Evolutionary conservation across 352 stramenopile genomes (phyloP).

Genomic region (Phytophthora agathidicida): DNA sequence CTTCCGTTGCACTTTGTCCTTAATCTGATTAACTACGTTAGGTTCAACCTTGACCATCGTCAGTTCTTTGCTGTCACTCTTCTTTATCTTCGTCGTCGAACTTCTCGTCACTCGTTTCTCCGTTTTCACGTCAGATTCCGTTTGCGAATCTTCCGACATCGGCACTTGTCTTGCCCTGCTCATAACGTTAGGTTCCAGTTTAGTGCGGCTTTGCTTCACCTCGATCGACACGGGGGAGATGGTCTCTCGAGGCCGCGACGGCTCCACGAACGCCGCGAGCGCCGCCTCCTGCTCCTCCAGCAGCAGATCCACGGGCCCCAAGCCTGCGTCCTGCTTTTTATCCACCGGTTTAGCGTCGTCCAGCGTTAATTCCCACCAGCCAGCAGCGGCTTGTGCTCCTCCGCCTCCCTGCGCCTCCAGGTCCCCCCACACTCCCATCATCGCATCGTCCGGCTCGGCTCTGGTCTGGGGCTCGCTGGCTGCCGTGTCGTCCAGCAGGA

Average conservation of each 20-base stretch:
- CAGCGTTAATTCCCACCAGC: conserved; percentile 29
- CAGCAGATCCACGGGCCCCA: conserved; percentile 17
- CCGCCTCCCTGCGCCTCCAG: conserved; percentile 35
- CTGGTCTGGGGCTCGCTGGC: conserved; percentile 20
- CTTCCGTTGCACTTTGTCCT: conserved; percentile 16
- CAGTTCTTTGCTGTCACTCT: conserved; percentile 1
- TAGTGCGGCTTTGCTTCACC: conserved; percentile 21
- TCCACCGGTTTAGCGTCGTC: conserved; percentile 2
- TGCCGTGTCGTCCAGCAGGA: conserved; percentile 32
- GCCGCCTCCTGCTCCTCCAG: conserved; percentile 32
- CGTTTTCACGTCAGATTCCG: conserved; percentile 22
- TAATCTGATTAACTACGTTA: conserved; percentile 1
- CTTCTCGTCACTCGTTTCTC: background rate
- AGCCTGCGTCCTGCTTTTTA: conserved; percentile 6
- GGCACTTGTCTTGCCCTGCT: conserved; percentile 14
- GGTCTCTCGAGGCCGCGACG: conserved; percentile 3
- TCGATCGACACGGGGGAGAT: conserved; percentile 28
- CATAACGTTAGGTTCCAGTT: conserved; percentile 6
- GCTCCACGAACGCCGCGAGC: conserved; percentile 33
- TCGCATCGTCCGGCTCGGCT: conserved; percentile 33
- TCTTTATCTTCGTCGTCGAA: conserved; percentile 1
- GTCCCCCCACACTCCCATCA: conserved; percentile 32
- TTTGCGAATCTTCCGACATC: conserved; percentile 38
- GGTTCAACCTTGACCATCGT: conserved; percentile 14
- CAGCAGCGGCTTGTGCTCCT: conserved; percentile 12